Conservation (phyloP, 2,329 filamentous ascomycete species). For the Zymoseptoria brevis region DNA sequence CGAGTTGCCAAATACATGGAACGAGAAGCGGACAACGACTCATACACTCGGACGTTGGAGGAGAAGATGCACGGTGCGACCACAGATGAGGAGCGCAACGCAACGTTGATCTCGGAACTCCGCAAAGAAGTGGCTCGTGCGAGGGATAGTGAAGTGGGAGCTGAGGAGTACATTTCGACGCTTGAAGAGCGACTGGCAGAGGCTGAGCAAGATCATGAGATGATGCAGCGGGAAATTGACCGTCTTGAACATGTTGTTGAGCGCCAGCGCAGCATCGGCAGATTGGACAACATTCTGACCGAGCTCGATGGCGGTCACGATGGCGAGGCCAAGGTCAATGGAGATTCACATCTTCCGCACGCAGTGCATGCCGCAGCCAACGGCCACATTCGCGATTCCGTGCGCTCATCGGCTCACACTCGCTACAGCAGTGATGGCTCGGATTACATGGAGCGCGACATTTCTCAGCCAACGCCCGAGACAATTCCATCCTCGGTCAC, state of each 20-base stretch:
- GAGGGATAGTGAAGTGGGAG: conserved; percentile 80
- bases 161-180: conserved; percentile 95
- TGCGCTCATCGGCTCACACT: conserved; percentile 11
- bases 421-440: conserved; percentile 12
- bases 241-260: conserved; percentile 91
- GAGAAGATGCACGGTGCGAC: conserved; percentile 82
- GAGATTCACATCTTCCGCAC: conserved; percentile 8
- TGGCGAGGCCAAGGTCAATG: conserved; percentile 10
- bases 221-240: conserved; percentile 96
- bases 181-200: conserved; percentile 92
- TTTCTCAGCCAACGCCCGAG: conserved; percentile 5
- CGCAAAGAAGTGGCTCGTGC: conserved; percentile 84
- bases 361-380: conserved; percentile 11
- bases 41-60: conserved; percentile 87
- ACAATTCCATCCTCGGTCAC: conserved; percentile 10
- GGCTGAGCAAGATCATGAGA: conserved; percentile 86
- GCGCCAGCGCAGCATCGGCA: conserved; percentile 87
- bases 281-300: conserved; percentile 83
- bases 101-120: conserved; percentile 73
- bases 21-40: conserved; percentile 83
- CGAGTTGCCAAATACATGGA: conserved; percentile 90
- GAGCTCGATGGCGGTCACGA: conserved; percentile 58
- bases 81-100: conserved; percentile 86
- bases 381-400: conserved; percentile 17
- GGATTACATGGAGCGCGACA: conserved; percentile 13